Percentiles rank a stretch among this genome's conserved stretches.
Evolutionary conservation across 192 early-diverging fungal species (phyloP).

Genomic region (Thamnidium elegans): DNA sequence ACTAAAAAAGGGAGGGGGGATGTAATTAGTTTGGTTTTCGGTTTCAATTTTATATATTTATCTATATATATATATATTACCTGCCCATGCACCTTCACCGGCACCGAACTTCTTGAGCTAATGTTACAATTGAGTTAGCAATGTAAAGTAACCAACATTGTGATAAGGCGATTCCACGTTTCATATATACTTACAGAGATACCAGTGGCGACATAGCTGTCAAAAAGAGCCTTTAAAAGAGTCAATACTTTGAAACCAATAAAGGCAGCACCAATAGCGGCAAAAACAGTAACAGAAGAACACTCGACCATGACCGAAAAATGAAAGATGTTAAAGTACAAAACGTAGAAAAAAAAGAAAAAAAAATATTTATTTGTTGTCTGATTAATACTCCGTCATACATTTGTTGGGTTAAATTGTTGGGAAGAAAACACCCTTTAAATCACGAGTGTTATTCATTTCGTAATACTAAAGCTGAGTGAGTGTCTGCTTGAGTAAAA

Average conservation of each 20-base stretch:
- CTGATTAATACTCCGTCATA: too few relatives aligned
- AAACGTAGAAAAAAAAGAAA: slow-evolving; percentile 8
- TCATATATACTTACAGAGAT: slow-evolving; percentile 18
- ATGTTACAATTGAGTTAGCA: slow-evolving; percentile 7
- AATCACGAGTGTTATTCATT: too few relatives aligned
- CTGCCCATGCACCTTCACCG: slow-evolving; percentile 60
- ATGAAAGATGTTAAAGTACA: not conserved
- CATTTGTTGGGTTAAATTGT: too few relatives aligned
- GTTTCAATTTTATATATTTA: not conserved
- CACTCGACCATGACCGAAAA: slow-evolving; percentile 5
- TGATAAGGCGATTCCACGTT: not conserved
- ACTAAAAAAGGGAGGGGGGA: slow-evolving; percentile 40
- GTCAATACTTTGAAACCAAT: slow-evolving; percentile 36
- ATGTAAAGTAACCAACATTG: slow-evolving; percentile 30
- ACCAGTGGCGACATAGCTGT: slow-evolving; percentile 21
- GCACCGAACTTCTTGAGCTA: slow-evolving; percentile 58
- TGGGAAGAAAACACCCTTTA: too few relatives aligned
- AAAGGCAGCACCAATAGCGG: slow-evolving; percentile 33
- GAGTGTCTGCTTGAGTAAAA: too few relatives aligned
- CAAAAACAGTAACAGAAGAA: slow-evolving; percentile 24
- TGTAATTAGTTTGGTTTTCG: not conserved
- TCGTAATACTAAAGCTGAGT: too few relatives aligned
- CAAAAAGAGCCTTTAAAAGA: slow-evolving; percentile 35
- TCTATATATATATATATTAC: slow-evolving; percentile 24
- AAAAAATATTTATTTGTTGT: not conserved